Percentiles rank a stretch among this genome's conserved stretches.
These are phyloP conservation scores for Zasmidium angulare DNA, from an alignment of 2,329 filamentous ascomycete species.

Conservation along the genomic window DNA sequence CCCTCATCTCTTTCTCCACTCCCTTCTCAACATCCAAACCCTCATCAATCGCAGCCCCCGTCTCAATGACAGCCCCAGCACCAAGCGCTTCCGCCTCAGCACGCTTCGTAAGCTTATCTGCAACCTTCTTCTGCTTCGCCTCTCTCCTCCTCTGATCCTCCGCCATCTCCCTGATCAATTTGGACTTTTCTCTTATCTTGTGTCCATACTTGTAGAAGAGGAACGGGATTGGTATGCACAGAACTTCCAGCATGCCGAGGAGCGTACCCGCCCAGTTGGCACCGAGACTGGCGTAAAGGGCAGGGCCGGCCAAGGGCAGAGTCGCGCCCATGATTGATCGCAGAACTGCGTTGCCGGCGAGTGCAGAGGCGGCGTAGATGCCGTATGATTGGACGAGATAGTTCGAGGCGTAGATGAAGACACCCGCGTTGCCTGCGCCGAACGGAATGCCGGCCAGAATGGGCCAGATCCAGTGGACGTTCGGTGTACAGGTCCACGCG, in stretches of 20 bases:
- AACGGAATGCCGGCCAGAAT: conserved; percentile 79
- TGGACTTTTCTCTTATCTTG: conserved; percentile 57
- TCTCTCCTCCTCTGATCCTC: conserved; percentile 50
- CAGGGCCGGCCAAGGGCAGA: conserved; percentile 71
- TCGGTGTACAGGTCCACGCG: conserved; percentile 81
- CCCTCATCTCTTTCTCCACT: conserved; percentile 20
- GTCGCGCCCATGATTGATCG: conserved; percentile 73
- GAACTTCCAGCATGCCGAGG: conserved; percentile 69
- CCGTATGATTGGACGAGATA: conserved; percentile 78
- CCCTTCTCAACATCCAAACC: conserved; percentile 26
- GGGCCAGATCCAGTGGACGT: conserved; percentile 77
- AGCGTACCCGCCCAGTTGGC: conserved; percentile 79
- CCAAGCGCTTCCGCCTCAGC: conserved; percentile 30
- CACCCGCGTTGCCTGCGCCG: conserved; percentile 70
- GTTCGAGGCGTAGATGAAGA: conserved; percentile 80
- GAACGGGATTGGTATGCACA: conserved; percentile 63
- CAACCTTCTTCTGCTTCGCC: conserved; percentile 39
- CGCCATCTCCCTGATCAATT: conserved; percentile 51
- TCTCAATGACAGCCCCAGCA: conserved; percentile 43
- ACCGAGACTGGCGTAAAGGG: conserved; percentile 68
- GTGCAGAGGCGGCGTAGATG: conserved; percentile 76
- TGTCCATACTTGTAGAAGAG: conserved; percentile 48
- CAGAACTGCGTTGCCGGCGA: conserved; percentile 77
- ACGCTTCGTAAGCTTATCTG: conserved; percentile 30
- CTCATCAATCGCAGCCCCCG: conserved; percentile 37